These are phyloP conservation scores for Cadophora sp. DNA, from an alignment of 2,329 filamentous ascomycete species.

Conservation along the genomic window DNA sequence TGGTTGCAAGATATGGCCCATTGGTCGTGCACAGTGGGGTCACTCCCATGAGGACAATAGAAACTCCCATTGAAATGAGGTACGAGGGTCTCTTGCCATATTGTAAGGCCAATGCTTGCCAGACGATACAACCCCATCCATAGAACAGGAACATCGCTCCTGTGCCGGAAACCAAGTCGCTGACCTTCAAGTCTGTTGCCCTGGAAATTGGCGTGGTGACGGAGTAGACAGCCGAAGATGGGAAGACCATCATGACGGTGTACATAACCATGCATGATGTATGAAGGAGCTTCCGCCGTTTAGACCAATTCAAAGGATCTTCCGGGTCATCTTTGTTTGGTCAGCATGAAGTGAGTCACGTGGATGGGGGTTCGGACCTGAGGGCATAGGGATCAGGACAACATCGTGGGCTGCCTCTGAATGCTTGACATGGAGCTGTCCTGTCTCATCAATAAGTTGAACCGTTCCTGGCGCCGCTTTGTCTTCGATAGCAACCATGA, in stretches of 20 bases:
- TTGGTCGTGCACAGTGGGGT: slow-evolving; percentile 38
- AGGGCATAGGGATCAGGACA: slow-evolving; percentile 42
- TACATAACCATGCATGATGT: slow-evolving; percentile 46
- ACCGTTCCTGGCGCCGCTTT: slow-evolving; percentile 39
- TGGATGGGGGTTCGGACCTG: slow-evolving; percentile 24
- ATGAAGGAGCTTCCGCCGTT: slow-evolving; percentile 43
- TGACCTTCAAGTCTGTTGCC: slow-evolving; percentile 51
- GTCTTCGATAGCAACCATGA: slow-evolving; percentile 32
- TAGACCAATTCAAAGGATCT: slow-evolving; percentile 48
- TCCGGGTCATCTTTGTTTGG: slow-evolving; percentile 43
- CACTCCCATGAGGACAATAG: slow-evolving; percentile 46
- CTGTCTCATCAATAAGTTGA: slow-evolving; percentile 41
- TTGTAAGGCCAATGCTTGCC: slow-evolving; percentile 58
- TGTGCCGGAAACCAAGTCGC: slow-evolving; percentile 54
- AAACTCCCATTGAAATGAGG: slow-evolving; percentile 47
- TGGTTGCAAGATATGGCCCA: slow-evolving; percentile 34
- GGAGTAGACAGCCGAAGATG: slow-evolving; percentile 54
- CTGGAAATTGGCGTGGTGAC: slow-evolving; percentile 54
- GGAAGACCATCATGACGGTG: slow-evolving; percentile 54
- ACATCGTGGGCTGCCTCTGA: slow-evolving; percentile 38
- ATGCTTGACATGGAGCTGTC: slow-evolving; percentile 34
- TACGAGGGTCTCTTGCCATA: slow-evolving; percentile 58
- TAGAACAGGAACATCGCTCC: slow-evolving; percentile 58
- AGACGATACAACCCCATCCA: slow-evolving; percentile 58
- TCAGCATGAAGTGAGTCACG: neutral